Evolutionary conservation across 2,329 filamentous ascomycete species (phyloP), one percentile per base, ranked within the genome.

Genomic region (Thelonectria discophora): DNA sequence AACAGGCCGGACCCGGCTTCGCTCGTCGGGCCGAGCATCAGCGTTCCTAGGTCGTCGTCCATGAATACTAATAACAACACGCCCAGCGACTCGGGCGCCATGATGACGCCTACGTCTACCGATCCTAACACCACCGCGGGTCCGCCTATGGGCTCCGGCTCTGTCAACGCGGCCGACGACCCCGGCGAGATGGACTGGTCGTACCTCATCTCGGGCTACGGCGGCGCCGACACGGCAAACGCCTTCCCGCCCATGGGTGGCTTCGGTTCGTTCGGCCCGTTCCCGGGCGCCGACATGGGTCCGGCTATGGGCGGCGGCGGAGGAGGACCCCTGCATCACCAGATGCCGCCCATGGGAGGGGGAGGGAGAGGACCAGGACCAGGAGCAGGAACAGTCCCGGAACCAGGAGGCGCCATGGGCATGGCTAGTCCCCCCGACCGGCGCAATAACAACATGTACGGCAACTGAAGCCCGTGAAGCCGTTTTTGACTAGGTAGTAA

Each of bases 181-280:
- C 64, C 70, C 1, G 67, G 67, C 12, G 75, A 80, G 30, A 80
- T 84, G 80, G 81, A 84, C 66, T 84, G 82, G 82, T 79, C 77
- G 27, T 80, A 80, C 39, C 72, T 84, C 52, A 76, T 84, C 68
- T 78, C 81, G 39, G 74, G 75, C 20, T 80, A 80, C 58, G 72
- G 73, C n/a, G 75, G 77, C n/a, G 27, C 27, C 27, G 21, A 47
- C 27, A 6, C 45, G 24, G 65, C 73, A 21, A 66, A 66, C 13
- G 71, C 69, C 2, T 77, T 74, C 24, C 69, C 72, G 6, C 68
- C 69, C 0, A 67, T 71, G 62, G 70, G 70, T 9, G 73, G 70
- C 2, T 76, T 75, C 30, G 72, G 69, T 15, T 63, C 63, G 21
- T 74, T 77, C 52, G 66, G 65, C 11, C 63, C 69, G 2, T 59